Evolutionary conservation across 371 early-diverging fungal species (phyloP), one percentile per base, ranked within the genome.

Genomic region (Syncephalastrum monosporum): DNA sequence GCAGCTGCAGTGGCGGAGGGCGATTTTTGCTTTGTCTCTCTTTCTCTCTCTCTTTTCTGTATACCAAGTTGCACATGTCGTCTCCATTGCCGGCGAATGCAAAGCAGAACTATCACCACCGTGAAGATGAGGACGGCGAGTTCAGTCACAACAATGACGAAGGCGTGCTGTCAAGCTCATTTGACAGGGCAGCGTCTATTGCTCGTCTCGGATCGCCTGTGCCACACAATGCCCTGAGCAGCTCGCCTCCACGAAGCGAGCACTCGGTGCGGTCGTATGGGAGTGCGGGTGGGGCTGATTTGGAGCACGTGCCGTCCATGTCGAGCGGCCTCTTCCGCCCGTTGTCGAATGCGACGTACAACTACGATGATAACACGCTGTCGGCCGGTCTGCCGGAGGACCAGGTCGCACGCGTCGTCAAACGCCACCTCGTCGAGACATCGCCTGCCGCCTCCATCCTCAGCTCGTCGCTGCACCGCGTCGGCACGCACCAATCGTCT

Each of bases 341-440:
- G 1, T 38, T 73, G 6, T 76, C 77, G 0, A 66, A 57, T 5
- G 69, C 75, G 0, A 65, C 68, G 2, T 71, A 65, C 33, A 68
- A 72, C 47, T 72, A 67, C 43, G 73, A 71, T 47, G 71, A 73
- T 21, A 63, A 69, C 45, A 75, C 75, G 3, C 60, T 75, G 8
- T 69, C 72, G 23, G 75, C 72, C 13, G 84, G 82, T 50, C 63
- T 89, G 15, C 72, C 88, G 10, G 81, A 83, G 19, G 84, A 85
- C 5, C 84, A 85, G 60, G 87, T 86, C 0, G 87, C 87, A 19
- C 74, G 77, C 47, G 81, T 86, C 8, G 85, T 89, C 21, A 84
- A 83, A 56, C 75, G 85, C 14, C 90, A 89, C 51, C 72, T 89
- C 52, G 87, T 85, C n/a, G 59, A 56, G 43, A 68, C 75, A 0